phyloP scores from a whole-genome alignment of 164 flowering plant species.

The Protea cynaroides region DNA sequence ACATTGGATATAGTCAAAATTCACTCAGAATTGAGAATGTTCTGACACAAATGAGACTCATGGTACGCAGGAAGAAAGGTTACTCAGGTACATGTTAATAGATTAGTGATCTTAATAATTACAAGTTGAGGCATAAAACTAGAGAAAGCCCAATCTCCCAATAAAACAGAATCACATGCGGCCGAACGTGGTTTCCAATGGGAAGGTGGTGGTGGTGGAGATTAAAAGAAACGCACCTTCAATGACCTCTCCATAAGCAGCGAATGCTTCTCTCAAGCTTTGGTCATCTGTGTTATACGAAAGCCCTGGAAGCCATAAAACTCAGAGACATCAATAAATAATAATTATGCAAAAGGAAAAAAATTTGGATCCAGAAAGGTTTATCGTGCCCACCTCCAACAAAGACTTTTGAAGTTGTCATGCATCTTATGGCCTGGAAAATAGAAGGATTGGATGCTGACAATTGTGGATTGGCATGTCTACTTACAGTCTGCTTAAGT shows the following conservation, averaged over 20 bases:
- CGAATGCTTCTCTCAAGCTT: slow-evolving; percentile 34
- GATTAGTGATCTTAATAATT: no score
- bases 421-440: slow-evolving; percentile 41
- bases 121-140: no score
- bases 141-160: no score
- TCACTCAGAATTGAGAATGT: no score
- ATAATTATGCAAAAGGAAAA: neutral
- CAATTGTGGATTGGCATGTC: slow-evolving; percentile 17
- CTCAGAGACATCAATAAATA: neutral
- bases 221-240: slow-evolving; percentile 25
- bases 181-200: no score
- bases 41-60: no score
- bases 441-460: slow-evolving; percentile 31
- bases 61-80: no score
- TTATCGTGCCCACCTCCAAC: slow-evolving; percentile 36
- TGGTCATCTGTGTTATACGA: slow-evolving; percentile 38
- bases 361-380: neutral
- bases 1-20: no score
- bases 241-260: slow-evolving; percentile 35
- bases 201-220: no score
- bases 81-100: no score
- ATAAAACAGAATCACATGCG: no score
- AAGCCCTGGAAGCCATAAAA: slow-evolving; percentile 25
- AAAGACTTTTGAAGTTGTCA: slow-evolving; percentile 48
- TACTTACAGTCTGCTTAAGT: slow-evolving; percentile 30